phyloP scores from a whole-genome alignment of 305 asterid genomes.

The Fraxinus angustifolia region DNA sequence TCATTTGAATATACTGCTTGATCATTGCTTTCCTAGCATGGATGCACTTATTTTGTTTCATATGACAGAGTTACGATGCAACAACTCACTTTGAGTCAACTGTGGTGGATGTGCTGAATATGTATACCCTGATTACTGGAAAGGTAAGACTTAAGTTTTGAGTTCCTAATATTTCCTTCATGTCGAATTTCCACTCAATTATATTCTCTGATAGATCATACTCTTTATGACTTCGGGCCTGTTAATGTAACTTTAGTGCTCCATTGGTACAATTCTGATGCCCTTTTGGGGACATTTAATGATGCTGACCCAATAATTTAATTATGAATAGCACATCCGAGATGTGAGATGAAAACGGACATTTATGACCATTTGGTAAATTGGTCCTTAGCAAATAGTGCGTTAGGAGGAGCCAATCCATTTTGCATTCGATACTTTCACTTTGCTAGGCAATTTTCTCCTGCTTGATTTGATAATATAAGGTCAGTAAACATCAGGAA shows the following conservation, averaged over 20 bases:
- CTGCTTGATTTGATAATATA: background rate
- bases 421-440: background rate
- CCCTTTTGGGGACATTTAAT: background rate
- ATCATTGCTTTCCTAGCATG: conserved; percentile 13
- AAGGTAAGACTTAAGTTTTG: conserved; percentile 50
- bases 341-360: background rate
- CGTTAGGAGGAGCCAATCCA: background rate
- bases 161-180: background rate
- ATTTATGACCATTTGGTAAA: background rate
- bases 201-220: background rate
- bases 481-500: background rate
- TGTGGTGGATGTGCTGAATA: conserved; percentile 80
- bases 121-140: conserved; percentile 90
- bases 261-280: background rate
- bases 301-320: background rate
- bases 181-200: background rate
- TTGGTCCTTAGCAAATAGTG: background rate
- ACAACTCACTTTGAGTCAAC: conserved; percentile 98
- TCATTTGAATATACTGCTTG: conserved; percentile 11
- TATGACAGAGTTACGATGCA: conserved; percentile 86
- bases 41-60: conserved; percentile 19
- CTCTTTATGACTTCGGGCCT: background rate
- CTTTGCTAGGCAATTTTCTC: background rate
- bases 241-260: background rate
- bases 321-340: background rate